Base-by-base conservation (phyloP, 768 basidiomycete genomes). In the Xanthoconium purpureum region DNA sequence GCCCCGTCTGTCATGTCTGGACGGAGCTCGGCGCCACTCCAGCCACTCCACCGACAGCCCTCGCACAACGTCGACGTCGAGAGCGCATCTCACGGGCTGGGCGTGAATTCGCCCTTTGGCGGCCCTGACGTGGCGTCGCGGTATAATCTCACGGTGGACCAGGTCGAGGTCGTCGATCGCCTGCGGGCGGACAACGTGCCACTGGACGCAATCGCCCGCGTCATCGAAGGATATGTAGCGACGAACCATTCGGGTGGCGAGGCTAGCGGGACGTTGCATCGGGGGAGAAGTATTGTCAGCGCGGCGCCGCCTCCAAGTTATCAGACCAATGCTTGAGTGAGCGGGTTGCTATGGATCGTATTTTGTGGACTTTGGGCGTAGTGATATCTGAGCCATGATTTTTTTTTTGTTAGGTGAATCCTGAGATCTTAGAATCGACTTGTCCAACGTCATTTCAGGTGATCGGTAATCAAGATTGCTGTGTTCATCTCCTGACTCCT, bases 231-330 rank as follows among this genome's bases (percentile, higher is more conserved):
- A 17, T 58, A 57, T 4, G 24, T 45, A 35, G n/a, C 43, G 5
- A 30, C 54, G 10, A 38, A 38, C 3, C 18, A 38, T 2, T 20
- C 43, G 6, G 36, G 14, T 7, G 18, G 20, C 12, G 51, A 32
- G 29, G 13, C 30, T n/a, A 30, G 18, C 9, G 18, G 39, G 33
- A 8, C 28, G 7, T 10, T 37, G 28, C 20, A 0, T 2, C 47
- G 36, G 3, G 29, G 6, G 24, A 29, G 14, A 46, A 62, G 59
- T 17, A 6, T 54, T 17, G 15, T 14, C 8, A 58, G 66, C n/a
- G 43, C 18, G 17, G 36, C 46, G 24, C 60, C 56, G 1, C 66
- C 63, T 11, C 65, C 66, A 13, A 66, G 66, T 32, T 66, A 68
- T 33, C 60, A 55, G 40, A 60, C 58, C 24, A 47, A 38, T 14